These are phyloP conservation scores for Trametes villosa DNA, from an alignment of 768 basidiomycete genomes.

Conservation along the genomic window DNA sequence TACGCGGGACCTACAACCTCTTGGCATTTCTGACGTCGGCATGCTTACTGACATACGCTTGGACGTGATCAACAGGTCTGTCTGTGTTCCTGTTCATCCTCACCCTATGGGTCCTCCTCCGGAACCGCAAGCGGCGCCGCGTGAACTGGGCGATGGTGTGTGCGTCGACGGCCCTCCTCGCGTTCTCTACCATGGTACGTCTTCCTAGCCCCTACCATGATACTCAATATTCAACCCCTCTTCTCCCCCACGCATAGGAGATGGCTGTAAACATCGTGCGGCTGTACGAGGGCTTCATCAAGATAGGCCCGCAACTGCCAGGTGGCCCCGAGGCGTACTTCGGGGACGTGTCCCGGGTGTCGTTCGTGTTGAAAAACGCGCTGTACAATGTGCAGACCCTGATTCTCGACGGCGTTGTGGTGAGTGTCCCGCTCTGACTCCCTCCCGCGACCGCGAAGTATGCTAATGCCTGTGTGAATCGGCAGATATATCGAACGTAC, in stretches of 20 bases:
- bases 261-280: conserved; percentile 18
- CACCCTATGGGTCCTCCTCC: conserved; percentile 27
- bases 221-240: neutral
- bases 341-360: conserved; percentile 1
- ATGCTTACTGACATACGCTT: neutral
- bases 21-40: neutral
- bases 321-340: conserved; percentile 9
- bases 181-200: conserved; percentile 24
- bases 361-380: conserved; percentile 6
- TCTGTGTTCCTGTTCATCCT: conserved; percentile 30
- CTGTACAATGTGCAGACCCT: conserved; percentile 7
- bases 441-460: neutral
- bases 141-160: conserved; percentile 23
- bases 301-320: neutral
- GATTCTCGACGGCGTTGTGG: conserved; percentile 29
- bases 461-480: neutral
- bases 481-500: conserved; percentile 28
- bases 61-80: conserved; percentile 13
- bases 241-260: conserved; percentile 7
- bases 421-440: neutral
- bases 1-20: no score
- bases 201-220: neutral
- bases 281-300: conserved; percentile 8
- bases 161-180: conserved; percentile 22
- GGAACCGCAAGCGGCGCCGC: conserved; percentile 20